phyloP scores from a whole-genome alignment of 305 asterid genomes.

The Fraxinus sp. region DNA sequence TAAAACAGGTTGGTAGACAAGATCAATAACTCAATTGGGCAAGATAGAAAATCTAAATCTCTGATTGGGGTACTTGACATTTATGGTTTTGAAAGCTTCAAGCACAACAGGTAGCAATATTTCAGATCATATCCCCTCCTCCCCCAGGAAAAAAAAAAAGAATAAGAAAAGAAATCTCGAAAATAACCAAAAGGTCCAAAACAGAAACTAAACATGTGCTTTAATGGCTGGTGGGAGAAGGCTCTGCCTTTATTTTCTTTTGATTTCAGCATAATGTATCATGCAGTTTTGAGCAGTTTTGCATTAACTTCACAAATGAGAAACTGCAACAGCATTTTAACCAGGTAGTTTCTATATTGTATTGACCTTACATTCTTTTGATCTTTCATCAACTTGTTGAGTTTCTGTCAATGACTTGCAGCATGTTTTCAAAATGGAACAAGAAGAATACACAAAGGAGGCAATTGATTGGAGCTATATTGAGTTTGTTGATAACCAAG shows the following conservation, averaged over 20 bases:
- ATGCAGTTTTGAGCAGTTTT: slow-evolving; percentile 96
- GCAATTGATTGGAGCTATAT: slow-evolving; percentile 96
- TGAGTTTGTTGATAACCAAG: slow-evolving; percentile 97
- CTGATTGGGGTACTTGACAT: slow-evolving; percentile 97
- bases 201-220: neutral
- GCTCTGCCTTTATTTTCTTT: slow-evolving; percentile 26
- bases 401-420: slow-evolving; percentile 38
- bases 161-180: slow-evolving; percentile 8
- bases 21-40: slow-evolving; percentile 94
- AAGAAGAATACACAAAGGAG: slow-evolving; percentile 96
- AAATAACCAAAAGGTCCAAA: neutral
- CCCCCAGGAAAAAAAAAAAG: neutral
- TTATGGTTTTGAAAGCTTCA: slow-evolving; percentile 97
- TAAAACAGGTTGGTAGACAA: slow-evolving; percentile 87
- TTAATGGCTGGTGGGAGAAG: slow-evolving; percentile 25
- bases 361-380: slow-evolving; percentile 14
- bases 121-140: slow-evolving; percentile 21
- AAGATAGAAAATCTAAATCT: slow-evolving; percentile 69
- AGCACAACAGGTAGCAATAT: slow-evolving; percentile 74
- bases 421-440: slow-evolving; percentile 99
- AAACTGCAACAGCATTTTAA: slow-evolving; percentile 97
- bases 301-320: slow-evolving; percentile 96
- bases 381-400: slow-evolving; percentile 31
- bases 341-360: slow-evolving; percentile 56
- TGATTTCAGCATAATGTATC: slow-evolving; percentile 31